Percentiles rank a stretch among this genome's conserved stretches.
Conservation (phyloP, 805 yeast genomes). For the Candida germanica region DNA sequence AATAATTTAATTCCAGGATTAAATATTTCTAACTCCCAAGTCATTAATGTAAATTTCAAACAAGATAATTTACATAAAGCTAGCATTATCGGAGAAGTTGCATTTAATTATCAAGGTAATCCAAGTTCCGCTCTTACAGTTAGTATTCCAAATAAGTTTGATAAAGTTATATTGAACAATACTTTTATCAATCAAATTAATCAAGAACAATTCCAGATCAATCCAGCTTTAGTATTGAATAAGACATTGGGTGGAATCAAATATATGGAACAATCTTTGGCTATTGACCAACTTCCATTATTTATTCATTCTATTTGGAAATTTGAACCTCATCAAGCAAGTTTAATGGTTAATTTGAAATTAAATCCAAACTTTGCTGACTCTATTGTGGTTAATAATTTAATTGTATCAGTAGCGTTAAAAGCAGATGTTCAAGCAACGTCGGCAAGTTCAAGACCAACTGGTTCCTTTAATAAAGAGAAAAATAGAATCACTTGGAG, state of each 20-base stretch:
- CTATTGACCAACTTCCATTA: conserved; percentile 53
- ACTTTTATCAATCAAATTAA: conserved; percentile 28
- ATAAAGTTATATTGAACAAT: conserved; percentile 44
- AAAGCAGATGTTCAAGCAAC: conserved; percentile 56
- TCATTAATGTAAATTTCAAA: conserved; percentile 67
- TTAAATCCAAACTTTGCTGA: conserved; percentile 46
- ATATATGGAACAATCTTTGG: conserved; percentile 47
- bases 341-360: conserved; percentile 72
- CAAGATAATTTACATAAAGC: conserved; percentile 62
- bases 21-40: conserved; percentile 84
- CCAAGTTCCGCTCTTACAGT: conserved; percentile 24
- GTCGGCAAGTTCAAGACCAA: conserved; percentile 85
- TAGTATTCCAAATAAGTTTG: conserved; percentile 46
- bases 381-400: conserved; percentile 48
- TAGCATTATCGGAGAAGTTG: conserved; percentile 80
- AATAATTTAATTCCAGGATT: conserved; percentile 55
- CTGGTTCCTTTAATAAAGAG: conserved; percentile 86
- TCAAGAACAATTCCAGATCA: conserved; percentile 36
- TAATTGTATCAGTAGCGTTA: conserved; percentile 60
- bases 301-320: conserved; percentile 84
- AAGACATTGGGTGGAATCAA: conserved; percentile 79
- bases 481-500: conserved; percentile 87
- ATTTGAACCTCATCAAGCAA: conserved; percentile 78
- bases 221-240: conserved; percentile 50
- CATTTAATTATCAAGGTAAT: conserved; percentile 55